Evolutionary conservation across 2,329 filamentous ascomycete genomes (phyloP).

Genomic region (Fusarium sp.): DNA sequence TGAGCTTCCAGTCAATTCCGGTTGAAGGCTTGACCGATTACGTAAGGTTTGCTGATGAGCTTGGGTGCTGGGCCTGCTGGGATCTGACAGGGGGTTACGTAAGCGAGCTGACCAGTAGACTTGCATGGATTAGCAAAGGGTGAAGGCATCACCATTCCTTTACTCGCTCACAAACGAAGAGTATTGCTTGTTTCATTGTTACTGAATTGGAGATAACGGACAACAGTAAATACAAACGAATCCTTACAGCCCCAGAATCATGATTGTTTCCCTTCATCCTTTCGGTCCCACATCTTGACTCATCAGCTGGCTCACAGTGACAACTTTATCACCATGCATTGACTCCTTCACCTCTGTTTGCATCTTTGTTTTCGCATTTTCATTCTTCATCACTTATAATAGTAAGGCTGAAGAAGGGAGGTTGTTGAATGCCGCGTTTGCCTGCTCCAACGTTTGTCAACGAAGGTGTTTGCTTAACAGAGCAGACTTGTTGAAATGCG

Average conservation of each 20-base stretch:
- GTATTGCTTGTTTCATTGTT: not conserved
- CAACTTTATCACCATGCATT: not conserved
- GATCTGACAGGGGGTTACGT: constrained; percentile 10
- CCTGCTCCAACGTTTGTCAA: not conserved
- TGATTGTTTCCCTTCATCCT: not conserved
- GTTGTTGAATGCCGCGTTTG: not conserved
- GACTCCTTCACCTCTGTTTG: not conserved
- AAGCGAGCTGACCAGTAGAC: constrained; percentile 25
- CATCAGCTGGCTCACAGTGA: constrained; percentile 9
- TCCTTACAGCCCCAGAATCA: not conserved
- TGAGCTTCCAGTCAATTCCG: constrained; percentile 30
- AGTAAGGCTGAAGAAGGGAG: no score
- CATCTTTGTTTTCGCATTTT: not conserved
- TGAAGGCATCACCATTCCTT: constrained; percentile 28
- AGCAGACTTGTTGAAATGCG: not conserved
- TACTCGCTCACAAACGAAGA: not conserved
- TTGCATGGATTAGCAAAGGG: constrained; percentile 30
- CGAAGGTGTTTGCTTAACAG: not conserved
- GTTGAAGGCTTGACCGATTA: constrained; percentile 35
- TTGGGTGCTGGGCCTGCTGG: not conserved
- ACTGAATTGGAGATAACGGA: not conserved
- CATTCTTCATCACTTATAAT: not conserved
- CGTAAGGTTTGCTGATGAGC: constrained; percentile 30
- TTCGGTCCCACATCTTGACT: not conserved
- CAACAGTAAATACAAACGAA: not conserved